Conservation (phyloP, 495 filamentous ascomycete genomes). For the Podospora australis region DNA sequence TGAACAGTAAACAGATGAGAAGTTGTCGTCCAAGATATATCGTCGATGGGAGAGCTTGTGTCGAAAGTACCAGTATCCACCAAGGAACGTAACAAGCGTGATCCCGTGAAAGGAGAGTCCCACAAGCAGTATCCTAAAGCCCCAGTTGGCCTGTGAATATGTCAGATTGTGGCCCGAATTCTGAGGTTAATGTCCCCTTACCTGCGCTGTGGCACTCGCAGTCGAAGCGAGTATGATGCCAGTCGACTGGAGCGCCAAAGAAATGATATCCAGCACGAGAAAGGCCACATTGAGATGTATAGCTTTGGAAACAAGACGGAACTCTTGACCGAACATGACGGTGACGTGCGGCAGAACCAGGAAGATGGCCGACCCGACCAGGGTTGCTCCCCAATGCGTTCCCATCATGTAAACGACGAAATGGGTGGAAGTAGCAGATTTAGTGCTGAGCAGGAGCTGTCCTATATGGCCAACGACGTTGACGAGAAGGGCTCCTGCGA, state of each 20-base stretch:
- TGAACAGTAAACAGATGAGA: slow-evolving; percentile 28
- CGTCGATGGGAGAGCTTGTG: slow-evolving; percentile 24
- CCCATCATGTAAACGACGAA: slow-evolving; percentile 36
- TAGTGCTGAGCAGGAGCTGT: slow-evolving; percentile 27
- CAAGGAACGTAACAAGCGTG: slow-evolving; percentile 27
- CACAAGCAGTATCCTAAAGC: slow-evolving; percentile 24
- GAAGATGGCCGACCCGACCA: slow-evolving; percentile 32
- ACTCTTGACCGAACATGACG: slow-evolving; percentile 34
- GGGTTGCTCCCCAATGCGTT: slow-evolving; percentile 32
- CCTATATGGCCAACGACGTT: slow-evolving; percentile 38
- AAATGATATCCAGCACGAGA: slow-evolving; percentile 22
- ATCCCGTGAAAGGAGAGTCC: slow-evolving; percentile 34
- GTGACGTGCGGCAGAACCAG: slow-evolving; percentile 32
- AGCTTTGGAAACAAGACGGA: slow-evolving; percentile 23
- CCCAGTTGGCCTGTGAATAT: slow-evolving; percentile 24
- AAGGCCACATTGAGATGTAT: slow-evolving; percentile 27
- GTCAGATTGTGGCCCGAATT: slow-evolving; percentile 7
- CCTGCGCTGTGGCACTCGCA: slow-evolving; percentile 12
- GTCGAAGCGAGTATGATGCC: slow-evolving; percentile 24
- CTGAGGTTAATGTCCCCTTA: slow-evolving; percentile 2
- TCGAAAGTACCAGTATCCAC: slow-evolving; percentile 27
- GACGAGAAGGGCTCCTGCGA: slow-evolving; percentile 29
- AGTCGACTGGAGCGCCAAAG: slow-evolving; percentile 31
- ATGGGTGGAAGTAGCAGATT: slow-evolving; percentile 17
- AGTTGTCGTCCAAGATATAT: slow-evolving; percentile 25